Percentiles rank a stretch among this genome's conserved stretches.
These are phyloP conservation scores for Boechera stricta DNA, from an alignment of 345 rosid species.

Conservation along the genomic window DNA sequence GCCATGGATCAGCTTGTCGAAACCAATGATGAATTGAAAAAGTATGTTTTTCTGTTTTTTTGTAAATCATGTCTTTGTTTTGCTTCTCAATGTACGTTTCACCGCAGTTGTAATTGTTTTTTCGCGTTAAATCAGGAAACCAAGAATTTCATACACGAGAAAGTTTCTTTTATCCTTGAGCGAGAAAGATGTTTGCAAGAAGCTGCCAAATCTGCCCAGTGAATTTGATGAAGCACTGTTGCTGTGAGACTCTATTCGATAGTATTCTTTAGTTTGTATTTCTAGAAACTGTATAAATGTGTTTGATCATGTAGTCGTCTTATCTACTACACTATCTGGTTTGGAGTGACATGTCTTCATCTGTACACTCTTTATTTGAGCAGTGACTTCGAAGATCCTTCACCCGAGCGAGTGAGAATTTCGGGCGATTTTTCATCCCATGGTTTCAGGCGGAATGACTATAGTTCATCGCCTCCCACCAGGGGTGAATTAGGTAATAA, in stretches of 20 bases:
- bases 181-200: slow-evolving; percentile 76
- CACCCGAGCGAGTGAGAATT: slow-evolving; percentile 62
- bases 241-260: slow-evolving; percentile 51
- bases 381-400: slow-evolving; percentile 74
- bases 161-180: slow-evolving; percentile 72
- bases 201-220: slow-evolving; percentile 67
- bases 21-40: slow-evolving; percentile 44
- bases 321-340: slow-evolving; percentile 11
- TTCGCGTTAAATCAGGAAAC: slow-evolving; percentile 58
- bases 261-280: neutral
- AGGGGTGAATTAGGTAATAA: slow-evolving; percentile 69
- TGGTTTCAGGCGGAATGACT: slow-evolving; percentile 69
- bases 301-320: slow-evolving; percentile 20
- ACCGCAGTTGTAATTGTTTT: slow-evolving; percentile 19
- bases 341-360: slow-evolving; percentile 28
- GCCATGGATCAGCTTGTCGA: slow-evolving; percentile 52
- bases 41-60: slow-evolving; percentile 46
- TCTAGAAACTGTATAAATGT: neutral
- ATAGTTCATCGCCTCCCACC: slow-evolving; percentile 88
- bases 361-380: slow-evolving; percentile 27
- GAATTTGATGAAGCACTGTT: slow-evolving; percentile 65
- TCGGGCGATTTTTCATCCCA: slow-evolving; percentile 63
- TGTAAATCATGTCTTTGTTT: neutral
- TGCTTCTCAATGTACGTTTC: slow-evolving; percentile 8
- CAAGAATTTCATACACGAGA: slow-evolving; percentile 63